These are phyloP conservation scores for Heritiera fomes DNA, from an alignment of 345 rosid species.

Conservation along the genomic window DNA sequence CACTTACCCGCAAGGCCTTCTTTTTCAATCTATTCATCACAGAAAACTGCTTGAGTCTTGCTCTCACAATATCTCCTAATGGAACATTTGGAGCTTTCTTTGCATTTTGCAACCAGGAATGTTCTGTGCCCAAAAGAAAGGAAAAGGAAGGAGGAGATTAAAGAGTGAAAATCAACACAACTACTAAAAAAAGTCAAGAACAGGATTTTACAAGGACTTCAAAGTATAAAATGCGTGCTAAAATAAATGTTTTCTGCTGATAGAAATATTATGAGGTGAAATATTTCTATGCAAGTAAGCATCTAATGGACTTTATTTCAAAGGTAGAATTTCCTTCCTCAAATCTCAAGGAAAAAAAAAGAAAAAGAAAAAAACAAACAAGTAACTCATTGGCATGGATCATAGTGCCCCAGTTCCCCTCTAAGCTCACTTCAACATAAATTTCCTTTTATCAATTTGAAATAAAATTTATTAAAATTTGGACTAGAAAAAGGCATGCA, in stretches of 20 bases:
- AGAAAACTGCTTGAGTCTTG: conserved; percentile 92
- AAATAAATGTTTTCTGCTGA: background rate
- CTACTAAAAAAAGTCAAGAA: background rate
- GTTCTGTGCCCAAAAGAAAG: conserved; percentile 46
- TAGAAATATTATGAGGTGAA: background rate
- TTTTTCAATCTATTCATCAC: conserved; percentile 96
- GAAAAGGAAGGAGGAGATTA: background rate
- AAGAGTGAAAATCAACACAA: background rate
- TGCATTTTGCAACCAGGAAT: conserved; percentile 89
- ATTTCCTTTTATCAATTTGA: background rate
- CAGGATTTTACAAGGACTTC: background rate
- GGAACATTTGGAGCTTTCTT: conserved; percentile 98
- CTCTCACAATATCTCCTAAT: conserved; percentile 88
- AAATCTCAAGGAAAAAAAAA: background rate
- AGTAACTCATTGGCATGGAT: background rate
- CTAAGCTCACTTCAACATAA: background rate
- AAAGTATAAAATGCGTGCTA: background rate
- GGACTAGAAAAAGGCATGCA: background rate
- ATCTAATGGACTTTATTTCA: background rate
- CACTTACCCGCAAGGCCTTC: conserved; percentile 80
- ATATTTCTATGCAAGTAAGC: background rate
- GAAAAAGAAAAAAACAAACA: background rate
- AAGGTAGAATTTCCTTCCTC: background rate
- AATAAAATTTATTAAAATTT: background rate
- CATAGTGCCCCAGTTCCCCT: background rate